These are phyloP conservation scores for Aspergillus ruber DNA, from an alignment of 2,329 filamentous ascomycete species.

Conservation along the genomic window DNA sequence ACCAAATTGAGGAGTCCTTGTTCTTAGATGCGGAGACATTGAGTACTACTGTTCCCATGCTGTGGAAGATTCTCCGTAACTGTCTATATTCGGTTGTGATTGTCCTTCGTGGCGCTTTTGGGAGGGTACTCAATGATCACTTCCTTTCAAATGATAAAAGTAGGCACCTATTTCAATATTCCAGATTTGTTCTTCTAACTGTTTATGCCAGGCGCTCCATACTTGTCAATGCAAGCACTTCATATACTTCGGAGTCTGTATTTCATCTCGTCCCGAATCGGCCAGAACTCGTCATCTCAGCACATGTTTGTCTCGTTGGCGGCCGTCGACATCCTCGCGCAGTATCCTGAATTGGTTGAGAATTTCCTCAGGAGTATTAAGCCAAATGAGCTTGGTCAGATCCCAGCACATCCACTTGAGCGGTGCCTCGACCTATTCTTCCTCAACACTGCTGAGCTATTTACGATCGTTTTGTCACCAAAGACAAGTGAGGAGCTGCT, in stretches of 20 bases:
- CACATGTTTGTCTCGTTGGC: conserved; percentile 79
- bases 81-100: conserved; percentile 70
- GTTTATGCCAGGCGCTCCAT: conserved; percentile 48
- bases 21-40: conserved; percentile 61
- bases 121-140: conserved; percentile 55
- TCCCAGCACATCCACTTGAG: conserved; percentile 60
- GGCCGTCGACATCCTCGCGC: conserved; percentile 71
- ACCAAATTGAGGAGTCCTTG: conserved; percentile 58
- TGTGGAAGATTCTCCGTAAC: conserved; percentile 71
- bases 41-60: conserved; percentile 58
- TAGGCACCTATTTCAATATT: conserved; percentile 16
- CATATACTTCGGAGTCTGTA: conserved; percentile 69
- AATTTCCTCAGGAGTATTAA: conserved; percentile 61
- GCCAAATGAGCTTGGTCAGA: conserved; percentile 48
- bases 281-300: conserved; percentile 69
- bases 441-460: conserved; percentile 77
- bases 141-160: conserved; percentile 48
- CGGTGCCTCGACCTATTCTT: conserved; percentile 79
- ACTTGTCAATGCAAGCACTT: conserved; percentile 64
- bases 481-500: conserved; percentile 65
- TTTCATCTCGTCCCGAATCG: conserved; percentile 72
- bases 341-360: conserved; percentile 60
- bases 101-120: conserved; percentile 66
- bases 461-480: conserved; percentile 63
- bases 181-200: conserved; percentile 3